phyloP scores from a whole-genome alignment of 2,329 filamentous ascomycete species.

The Cyphellophora attinorum region DNA sequence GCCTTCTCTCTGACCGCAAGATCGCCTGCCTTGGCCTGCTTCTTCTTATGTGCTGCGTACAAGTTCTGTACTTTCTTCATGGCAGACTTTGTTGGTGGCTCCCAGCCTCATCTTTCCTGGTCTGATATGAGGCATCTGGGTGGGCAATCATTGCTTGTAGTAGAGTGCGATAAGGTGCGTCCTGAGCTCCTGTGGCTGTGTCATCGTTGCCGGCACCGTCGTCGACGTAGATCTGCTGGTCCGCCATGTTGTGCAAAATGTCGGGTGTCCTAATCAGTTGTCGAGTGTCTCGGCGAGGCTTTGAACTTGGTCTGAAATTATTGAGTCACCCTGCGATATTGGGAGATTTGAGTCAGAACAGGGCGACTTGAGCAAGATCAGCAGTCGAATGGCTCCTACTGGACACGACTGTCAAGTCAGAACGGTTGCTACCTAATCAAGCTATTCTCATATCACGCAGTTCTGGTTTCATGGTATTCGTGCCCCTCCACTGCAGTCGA shows the following conservation, averaged over 20 bases:
- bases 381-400: no score
- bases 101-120: slow-evolving; percentile 67
- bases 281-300: no score
- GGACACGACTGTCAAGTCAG: no score
- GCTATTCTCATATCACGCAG: no score
- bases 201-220: slow-evolving; percentile 69
- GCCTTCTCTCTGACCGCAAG: slow-evolving; percentile 62
- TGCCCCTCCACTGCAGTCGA: no score
- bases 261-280: no score
- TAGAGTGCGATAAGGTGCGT: slow-evolving; percentile 72
- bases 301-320: no score
- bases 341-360: no score
- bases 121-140: slow-evolving; percentile 55
- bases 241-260: slow-evolving; percentile 24
- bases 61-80: slow-evolving; percentile 74
- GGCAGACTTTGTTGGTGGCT: slow-evolving; percentile 72
- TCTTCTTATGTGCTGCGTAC: slow-evolving; percentile 71
- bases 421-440: no score
- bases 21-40: slow-evolving; percentile 68
- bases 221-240: slow-evolving; percentile 60
- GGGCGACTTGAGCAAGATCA: no score
- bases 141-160: slow-evolving; percentile 67
- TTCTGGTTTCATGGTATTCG: no score
- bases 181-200: slow-evolving; percentile 57
- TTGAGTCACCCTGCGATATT: no score